Evolutionary conservation across 345 rosid species (phyloP), one percentile per base, ranked within the genome.

Genomic region (Excoecaria cochinchinensis): DNA sequence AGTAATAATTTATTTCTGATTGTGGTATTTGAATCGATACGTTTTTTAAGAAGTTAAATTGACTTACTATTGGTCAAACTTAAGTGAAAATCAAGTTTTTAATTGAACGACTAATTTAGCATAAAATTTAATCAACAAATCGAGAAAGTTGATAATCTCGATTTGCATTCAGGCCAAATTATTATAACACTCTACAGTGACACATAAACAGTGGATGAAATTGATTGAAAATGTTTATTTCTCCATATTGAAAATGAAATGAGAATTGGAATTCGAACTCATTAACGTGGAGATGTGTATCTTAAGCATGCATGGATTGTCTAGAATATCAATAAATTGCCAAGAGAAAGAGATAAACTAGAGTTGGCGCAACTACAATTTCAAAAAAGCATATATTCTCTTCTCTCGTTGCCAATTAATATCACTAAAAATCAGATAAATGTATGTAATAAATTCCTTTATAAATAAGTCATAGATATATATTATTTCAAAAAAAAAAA

Each of bases 141-240:
- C 31, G 31, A 31, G 31, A 31, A 31, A 31, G 31, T 31, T 31
- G 31, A 31, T 31, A 31, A 31, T 31, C 31, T 31, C 1, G 1
- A 31, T 31, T 31, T 31, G 31, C 31, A 31, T 31, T 53, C 4
- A 15, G 15, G 60, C 24, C n/a, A 38, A 10, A 16, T 38, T 38
- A 39, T 38, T 5, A n/a, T n/a, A 16, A 63, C 48, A 63, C 68
- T 63, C 68, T 63, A 63, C 68, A 63, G 68, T 63, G 68, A 63
- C 68, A 63, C 12, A 63, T 39, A 63, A 63, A 63, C 48, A 63
- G 68, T 39, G 48, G 3, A 38, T 38, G 68, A 63, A 63, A 39
- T 63, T 38, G 68, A 63, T 39, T 63, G 68, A 58, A 58, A 58
- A 58, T 58, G 25, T 31, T 58, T 58, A 8, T 15, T 14, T 16